Evolutionary conservation across 1,284 basidiomycete species (phyloP).

Genomic region (Prillingera fragicola): DNA sequence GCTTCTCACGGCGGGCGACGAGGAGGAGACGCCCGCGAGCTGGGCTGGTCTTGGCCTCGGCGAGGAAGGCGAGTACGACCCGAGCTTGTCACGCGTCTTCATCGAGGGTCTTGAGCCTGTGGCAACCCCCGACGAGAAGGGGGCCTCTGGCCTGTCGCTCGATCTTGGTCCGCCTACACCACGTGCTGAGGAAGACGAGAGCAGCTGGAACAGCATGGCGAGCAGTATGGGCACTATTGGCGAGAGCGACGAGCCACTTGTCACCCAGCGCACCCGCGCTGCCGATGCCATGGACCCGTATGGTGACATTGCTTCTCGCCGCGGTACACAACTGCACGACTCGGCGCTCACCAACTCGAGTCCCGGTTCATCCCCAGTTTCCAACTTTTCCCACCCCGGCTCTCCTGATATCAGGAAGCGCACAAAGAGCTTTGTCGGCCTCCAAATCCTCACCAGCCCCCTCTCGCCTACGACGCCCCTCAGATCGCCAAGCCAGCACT

Average conservation of each 20-base stretch:
- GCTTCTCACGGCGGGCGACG: constrained; percentile 42
- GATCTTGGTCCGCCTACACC: constrained; percentile 35
- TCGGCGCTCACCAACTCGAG: no score
- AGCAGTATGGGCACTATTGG: constrained; percentile 25
- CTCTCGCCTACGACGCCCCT: constrained; percentile 23
- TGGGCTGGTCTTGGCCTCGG: constrained; percentile 41
- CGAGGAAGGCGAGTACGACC: constrained; percentile 36
- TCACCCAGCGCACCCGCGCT: not conserved
- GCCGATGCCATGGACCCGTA: no score
- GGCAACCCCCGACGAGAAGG: constrained; percentile 24
- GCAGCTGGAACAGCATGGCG: not conserved
- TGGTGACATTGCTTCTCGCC: no score
- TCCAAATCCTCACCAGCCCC: constrained; percentile 3
- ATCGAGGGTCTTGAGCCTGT: constrained; percentile 38
- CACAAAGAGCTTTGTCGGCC: constrained; percentile 1
- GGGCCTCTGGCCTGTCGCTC: constrained; percentile 13
- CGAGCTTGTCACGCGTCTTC: constrained; percentile 31
- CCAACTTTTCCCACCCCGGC: no score
- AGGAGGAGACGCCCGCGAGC: constrained; percentile 34
- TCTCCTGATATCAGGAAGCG: constrained; percentile 11
- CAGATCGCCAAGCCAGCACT: not conserved
- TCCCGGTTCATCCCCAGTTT: no score
- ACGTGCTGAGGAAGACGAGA: constrained; percentile 8
- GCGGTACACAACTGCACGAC: no score
- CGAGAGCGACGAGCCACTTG: constrained; percentile 2